Evolutionary conservation across 208 protist species (phyloP).

Genomic region (Leishmania major): DNA sequence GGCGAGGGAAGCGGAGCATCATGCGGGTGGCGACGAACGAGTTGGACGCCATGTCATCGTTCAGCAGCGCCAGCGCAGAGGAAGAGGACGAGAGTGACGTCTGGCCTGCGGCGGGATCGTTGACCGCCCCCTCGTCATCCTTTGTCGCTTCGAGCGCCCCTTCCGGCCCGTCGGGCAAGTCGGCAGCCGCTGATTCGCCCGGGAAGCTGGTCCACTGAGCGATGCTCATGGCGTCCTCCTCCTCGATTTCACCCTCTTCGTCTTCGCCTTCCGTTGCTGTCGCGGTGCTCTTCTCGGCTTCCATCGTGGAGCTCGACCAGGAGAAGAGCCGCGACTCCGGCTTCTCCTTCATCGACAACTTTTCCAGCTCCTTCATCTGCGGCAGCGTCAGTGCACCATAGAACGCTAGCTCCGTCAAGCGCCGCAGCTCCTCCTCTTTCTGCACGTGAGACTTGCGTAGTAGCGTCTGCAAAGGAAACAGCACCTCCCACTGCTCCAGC

Average conservation of each 20-base stretch:
- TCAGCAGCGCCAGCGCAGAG: constrained; percentile 21
- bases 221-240: constrained; percentile 19
- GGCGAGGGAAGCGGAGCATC: constrained; percentile 74
- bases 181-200: neutral
- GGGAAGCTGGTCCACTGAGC: constrained; percentile 15
- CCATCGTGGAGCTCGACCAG: constrained; percentile 27
- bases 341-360: constrained; percentile 45
- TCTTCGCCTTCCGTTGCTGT: constrained; percentile 13
- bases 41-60: constrained; percentile 72
- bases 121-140: neutral
- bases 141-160: neutral
- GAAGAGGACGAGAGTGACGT: constrained; percentile 10
- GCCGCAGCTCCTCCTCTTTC: constrained; percentile 40
- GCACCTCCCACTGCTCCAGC: constrained; percentile 59
- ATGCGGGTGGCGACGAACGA: constrained; percentile 61
- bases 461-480: constrained; percentile 81
- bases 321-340: constrained; percentile 34
- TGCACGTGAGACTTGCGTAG: constrained; percentile 61
- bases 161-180: neutral
- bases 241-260: constrained; percentile 15
- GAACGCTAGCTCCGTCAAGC: constrained; percentile 63
- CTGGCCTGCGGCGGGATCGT: neutral
- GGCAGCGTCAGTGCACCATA: constrained; percentile 55
- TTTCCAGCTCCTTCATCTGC: constrained; percentile 78
- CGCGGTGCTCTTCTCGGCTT: constrained; percentile 5